Percentiles rank a stretch among this genome's conserved stretches.
Conservation (phyloP, 148 eudicot genomes). For the Tetragonia tetragonoides region DNA sequence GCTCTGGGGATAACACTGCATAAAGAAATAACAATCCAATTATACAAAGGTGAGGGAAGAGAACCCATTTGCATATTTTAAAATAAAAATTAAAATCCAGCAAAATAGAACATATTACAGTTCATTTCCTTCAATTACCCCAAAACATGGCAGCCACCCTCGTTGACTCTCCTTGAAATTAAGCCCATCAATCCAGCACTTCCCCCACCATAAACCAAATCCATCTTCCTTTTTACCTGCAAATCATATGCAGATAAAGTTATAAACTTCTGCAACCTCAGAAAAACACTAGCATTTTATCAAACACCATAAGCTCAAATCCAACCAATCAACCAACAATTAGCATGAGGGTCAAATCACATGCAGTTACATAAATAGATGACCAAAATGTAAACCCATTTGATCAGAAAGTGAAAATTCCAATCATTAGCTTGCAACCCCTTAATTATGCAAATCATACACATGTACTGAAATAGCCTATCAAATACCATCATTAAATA, state of each 20-base stretch:
- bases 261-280: neutral
- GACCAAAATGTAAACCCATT: conserved; percentile 4
- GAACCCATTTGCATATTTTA: conserved; percentile 3
- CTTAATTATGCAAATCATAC: neutral
- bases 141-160: conserved; percentile 89
- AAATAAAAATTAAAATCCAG: neutral
- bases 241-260: conserved; percentile 13
- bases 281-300: conserved; percentile 9
- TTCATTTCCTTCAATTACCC: conserved; percentile 50
- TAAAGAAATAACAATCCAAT: conserved; percentile 18
- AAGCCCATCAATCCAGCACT: conserved; percentile 95
- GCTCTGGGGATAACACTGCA: conserved; percentile 94
- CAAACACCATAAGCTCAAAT: conserved; percentile 20
- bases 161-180: conserved; percentile 67
- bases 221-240: conserved; percentile 81
- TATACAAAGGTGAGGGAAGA: conserved; percentile 5
- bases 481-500: neutral
- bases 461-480: neutral
- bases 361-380: neutral
- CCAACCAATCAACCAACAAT: conserved; percentile 1
- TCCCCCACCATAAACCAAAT: conserved; percentile 96
- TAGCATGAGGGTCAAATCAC: neutral
- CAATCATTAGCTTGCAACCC: neutral
- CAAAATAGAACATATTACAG: neutral
- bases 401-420: neutral